A percentile compares a stretch with the other conserved stretches of the same genome.
Conservation (phyloP, 805 yeast genomes). For the Spathaspora arborariae region DNA sequence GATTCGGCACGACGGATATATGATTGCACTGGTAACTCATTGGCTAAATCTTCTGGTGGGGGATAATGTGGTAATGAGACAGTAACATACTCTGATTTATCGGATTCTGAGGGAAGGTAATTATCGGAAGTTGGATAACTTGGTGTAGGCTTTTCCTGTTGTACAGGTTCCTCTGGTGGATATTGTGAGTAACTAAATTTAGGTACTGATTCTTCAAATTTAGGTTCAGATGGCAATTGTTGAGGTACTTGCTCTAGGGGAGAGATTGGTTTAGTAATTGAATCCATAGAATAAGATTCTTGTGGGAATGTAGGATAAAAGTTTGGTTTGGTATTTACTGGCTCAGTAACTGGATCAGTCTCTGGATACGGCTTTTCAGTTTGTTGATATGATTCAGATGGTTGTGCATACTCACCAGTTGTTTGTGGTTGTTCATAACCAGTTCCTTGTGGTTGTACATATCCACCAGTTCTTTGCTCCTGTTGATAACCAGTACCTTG, state of each 20-base stretch:
- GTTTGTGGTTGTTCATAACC: background rate
- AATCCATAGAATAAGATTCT: constrained; percentile 7
- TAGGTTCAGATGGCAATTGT: constrained; percentile 8
- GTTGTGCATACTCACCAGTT: background rate
- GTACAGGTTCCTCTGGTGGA: background rate
- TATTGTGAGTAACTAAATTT: background rate
- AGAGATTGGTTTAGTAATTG: background rate
- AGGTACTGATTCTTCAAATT: constrained; percentile 5
- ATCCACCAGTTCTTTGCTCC: constrained; percentile 1
- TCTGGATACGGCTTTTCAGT: background rate
- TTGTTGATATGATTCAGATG: background rate
- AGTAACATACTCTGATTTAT: constrained; percentile 1
- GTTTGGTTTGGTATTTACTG: no score
- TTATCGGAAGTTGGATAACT: constrained; percentile 3
- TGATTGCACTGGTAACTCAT: constrained; percentile 1
- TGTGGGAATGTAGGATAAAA: constrained; percentile 6
- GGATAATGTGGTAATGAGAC: constrained; percentile 7
- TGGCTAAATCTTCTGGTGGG: constrained; percentile 9
- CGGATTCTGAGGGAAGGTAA: constrained; percentile 1
- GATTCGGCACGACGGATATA: constrained; percentile 9
- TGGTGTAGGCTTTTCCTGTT: background rate
- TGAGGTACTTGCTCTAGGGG: no score
- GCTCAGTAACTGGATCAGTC: background rate
- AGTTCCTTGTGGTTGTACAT: background rate
- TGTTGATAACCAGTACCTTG: constrained; percentile 2